Conservation (phyloP, 495 filamentous ascomycete species). For the Pseudevernia furfuracea region DNA sequence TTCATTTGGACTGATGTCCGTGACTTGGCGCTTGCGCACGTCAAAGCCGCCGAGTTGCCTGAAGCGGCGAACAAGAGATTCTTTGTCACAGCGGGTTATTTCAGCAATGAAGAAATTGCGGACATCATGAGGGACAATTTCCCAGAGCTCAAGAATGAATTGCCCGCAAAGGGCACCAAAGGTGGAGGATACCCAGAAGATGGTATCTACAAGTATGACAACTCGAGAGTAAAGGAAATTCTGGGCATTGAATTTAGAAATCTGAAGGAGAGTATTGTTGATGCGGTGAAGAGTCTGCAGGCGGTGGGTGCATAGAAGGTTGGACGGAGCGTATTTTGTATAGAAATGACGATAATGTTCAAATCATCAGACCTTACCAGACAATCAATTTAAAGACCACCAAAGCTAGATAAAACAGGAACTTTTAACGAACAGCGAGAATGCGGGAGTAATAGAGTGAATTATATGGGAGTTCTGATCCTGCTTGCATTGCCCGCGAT, state of each 20-base stretch:
- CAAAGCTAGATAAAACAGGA: background rate
- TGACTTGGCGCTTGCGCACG: conserved; percentile 64
- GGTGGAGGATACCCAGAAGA: conserved; percentile 34
- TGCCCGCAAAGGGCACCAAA: conserved; percentile 45
- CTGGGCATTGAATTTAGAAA: conserved; percentile 51
- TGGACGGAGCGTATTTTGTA: background rate
- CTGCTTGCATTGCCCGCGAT: too few species aligned
- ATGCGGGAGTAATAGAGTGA: too few species aligned
- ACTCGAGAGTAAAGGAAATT: conserved; percentile 46
- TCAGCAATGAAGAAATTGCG: conserved; percentile 57
- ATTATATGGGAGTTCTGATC: too few species aligned
- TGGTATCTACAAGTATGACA: conserved; percentile 42
- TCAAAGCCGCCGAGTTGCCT: conserved; percentile 57
- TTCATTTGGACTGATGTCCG: conserved; percentile 62
- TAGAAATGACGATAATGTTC: background rate
- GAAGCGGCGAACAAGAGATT: conserved; percentile 65
- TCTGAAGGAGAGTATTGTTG: conserved; percentile 49
- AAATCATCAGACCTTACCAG: background rate
- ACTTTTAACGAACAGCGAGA: background rate
- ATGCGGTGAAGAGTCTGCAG: conserved; percentile 48
- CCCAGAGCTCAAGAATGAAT: conserved; percentile 53
- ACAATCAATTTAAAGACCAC: background rate
- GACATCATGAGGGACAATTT: conserved; percentile 58
- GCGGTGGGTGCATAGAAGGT: conserved; percentile 32
- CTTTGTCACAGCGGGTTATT: conserved; percentile 57